These are phyloP conservation scores for Boletus barrowsii DNA, from an alignment of 768 basidiomycete species.

Conservation along the genomic window DNA sequence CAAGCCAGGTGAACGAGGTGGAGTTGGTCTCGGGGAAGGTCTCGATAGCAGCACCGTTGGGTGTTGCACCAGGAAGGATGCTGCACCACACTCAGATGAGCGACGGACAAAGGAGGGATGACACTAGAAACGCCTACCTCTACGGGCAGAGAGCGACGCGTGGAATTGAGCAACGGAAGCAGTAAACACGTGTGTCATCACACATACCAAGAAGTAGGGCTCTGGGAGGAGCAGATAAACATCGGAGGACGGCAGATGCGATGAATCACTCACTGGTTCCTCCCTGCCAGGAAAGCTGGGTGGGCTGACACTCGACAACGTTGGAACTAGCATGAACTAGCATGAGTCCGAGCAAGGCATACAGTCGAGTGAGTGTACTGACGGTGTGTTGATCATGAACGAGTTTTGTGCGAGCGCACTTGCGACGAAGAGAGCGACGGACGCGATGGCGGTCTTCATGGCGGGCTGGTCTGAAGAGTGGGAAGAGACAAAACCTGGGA, in stretches of 20 bases:
- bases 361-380: slow-evolving; percentile 26
- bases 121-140: slow-evolving; percentile 33
- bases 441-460: slow-evolving; percentile 46
- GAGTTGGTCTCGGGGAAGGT: slow-evolving; percentile 41
- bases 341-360: background rate
- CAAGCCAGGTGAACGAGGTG: slow-evolving; percentile 52
- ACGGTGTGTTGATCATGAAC: slow-evolving; percentile 71
- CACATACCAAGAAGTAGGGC: slow-evolving; percentile 64
- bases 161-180: background rate
- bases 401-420: slow-evolving; percentile 47
- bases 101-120: background rate
- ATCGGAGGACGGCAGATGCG: background rate
- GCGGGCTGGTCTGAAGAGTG: slow-evolving; percentile 15
- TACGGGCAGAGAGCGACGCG: slow-evolving; percentile 17
- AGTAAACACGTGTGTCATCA: background rate
- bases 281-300: slow-evolving; percentile 51
- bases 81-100: slow-evolving; percentile 32
- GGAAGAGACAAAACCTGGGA: slow-evolving; percentile 7
- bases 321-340: slow-evolving; percentile 35
- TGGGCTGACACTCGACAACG: slow-evolving; percentile 57
- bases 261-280: slow-evolving; percentile 46
- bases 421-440: slow-evolving; percentile 41
- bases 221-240: slow-evolving; percentile 32
- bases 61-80: slow-evolving; percentile 49
- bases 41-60: slow-evolving; percentile 42